These are phyloP conservation scores for Xylaria castorea DNA, from an alignment of 495 filamentous ascomycete genomes.

Conservation along the genomic window DNA sequence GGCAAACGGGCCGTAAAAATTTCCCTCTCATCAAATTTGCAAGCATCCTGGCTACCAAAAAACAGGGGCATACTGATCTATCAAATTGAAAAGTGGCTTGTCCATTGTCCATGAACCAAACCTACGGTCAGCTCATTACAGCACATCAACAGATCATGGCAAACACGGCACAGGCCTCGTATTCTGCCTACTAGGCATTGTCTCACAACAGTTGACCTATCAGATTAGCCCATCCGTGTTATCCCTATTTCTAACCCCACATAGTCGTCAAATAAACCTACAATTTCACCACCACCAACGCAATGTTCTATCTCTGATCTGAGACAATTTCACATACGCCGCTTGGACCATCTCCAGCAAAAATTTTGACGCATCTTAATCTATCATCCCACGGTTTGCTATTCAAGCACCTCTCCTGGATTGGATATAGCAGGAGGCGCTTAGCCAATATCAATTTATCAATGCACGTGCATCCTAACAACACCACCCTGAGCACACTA, in stretches of 20 bases:
- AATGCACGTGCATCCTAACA: not conserved
- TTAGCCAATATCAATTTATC: not conserved
- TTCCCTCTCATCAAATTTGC: not conserved
- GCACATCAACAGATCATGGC: not conserved
- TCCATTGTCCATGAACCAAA: not conserved
- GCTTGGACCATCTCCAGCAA: not conserved
- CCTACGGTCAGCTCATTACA: not conserved
- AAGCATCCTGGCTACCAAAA: not conserved
- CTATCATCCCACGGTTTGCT: not conserved
- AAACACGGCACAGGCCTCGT: not conserved
- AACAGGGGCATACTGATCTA: not conserved
- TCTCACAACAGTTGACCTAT: not conserved
- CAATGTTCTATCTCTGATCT: not conserved
- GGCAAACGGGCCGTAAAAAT: not conserved
- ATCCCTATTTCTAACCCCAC: not conserved
- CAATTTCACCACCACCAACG: not conserved
- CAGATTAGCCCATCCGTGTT: not conserved
- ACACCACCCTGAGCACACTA: too few relatives aligned
- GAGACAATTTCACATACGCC: constrained; percentile 1
- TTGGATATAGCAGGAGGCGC: not conserved
- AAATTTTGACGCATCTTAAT: not conserved
- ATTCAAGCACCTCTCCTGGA: constrained; percentile 1
- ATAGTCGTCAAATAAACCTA: not conserved
- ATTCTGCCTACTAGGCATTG: not conserved
- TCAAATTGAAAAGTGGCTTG: not conserved